Evolutionary conservation across 2,329 filamentous ascomycete species (phyloP), one percentile per base, ranked within the genome.

Genomic region (Curvularia sp.): DNA sequence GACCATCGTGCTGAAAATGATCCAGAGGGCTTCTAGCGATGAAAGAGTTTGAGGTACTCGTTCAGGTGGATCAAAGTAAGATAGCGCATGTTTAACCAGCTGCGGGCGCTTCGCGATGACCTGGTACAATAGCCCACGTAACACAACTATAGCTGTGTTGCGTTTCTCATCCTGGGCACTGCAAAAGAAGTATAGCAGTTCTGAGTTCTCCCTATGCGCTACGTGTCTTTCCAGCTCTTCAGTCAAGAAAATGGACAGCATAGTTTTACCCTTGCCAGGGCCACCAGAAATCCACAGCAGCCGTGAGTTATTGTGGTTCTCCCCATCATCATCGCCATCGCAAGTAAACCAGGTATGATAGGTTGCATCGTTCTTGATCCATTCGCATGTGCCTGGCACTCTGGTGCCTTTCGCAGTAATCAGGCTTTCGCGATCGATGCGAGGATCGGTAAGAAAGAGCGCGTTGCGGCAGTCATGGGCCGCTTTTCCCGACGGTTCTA

Each of bases 1-100:
- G 12, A 71, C 2, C 1, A 72, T 47, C 9, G 53, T 57, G 2
- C 13, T 28, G n/a, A 74, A 69, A 15, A 70, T 61, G 8, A 53
- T 41, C 64, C 69, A 72, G 30, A 63, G 61, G 6, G 51, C 59
- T 33, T 62, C 62, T n/a, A 55, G 47, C 58, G 64, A 67, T 3
- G 62, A 57, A 24, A 62, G 10, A 9, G 58, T 52, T 31, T 63
- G 57, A n/a, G 57, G 43, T 26, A 52, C 50, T 5, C n/a, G 31
- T 31, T 65, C 47, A 5, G 53, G 35, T 9, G 49, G 55, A 22
- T 63, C 52, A 44, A 67, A 65, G 47, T 59, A 52, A 5, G 43
- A 38, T 20, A 52, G 53, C 20, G 61, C 48, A 42, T 67, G 58
- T n/a, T 63, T 62, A 9, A 51, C 24, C 5, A 75, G 55, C n/a